phyloP scores from a whole-genome alignment of 2,329 filamentous ascomycete species.

The Ramularia endophylla region DNA sequence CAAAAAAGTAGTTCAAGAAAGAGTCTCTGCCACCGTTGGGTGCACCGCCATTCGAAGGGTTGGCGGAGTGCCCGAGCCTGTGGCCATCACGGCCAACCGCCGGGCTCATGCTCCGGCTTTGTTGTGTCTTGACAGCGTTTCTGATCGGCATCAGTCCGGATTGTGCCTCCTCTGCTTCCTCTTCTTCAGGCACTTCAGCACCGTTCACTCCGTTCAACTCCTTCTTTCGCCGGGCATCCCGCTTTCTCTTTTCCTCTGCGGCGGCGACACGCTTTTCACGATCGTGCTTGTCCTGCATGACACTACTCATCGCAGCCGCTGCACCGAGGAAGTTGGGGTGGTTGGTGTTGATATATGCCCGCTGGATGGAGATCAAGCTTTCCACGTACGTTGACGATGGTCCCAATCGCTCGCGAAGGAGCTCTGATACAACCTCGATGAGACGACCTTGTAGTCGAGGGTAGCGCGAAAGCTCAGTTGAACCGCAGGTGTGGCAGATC shows the following conservation, averaged over 20 bases:
- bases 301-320: constrained; percentile 93
- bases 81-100: constrained; percentile 52
- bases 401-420: constrained; percentile 84
- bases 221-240: constrained; percentile 76
- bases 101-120: constrained; percentile 75
- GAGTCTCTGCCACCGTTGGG: constrained; percentile 62
- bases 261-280: constrained; percentile 75
- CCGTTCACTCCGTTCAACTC: constrained; percentile 76
- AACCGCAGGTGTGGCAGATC: constrained; percentile 97
- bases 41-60: constrained; percentile 4
- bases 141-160: constrained; percentile 52
- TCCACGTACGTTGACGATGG: constrained; percentile 89
- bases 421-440: constrained; percentile 95
- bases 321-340: constrained; percentile 98
- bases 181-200: constrained; percentile 58
- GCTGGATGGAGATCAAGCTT: constrained; percentile 92
- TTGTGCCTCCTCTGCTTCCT: constrained; percentile 51
- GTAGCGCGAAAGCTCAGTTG: constrained; percentile 85
- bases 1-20: constrained; percentile 98
- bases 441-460: constrained; percentile 92
- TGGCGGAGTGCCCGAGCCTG: constrained; percentile 18
- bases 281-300: constrained; percentile 92
- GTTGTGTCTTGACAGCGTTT: constrained; percentile 40
- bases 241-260: constrained; percentile 78
- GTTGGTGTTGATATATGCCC: constrained; percentile 99